Conservation (phyloP, 2,329 filamentous ascomycete genomes). For the Ophiostoma himal-ulmi region DNA sequence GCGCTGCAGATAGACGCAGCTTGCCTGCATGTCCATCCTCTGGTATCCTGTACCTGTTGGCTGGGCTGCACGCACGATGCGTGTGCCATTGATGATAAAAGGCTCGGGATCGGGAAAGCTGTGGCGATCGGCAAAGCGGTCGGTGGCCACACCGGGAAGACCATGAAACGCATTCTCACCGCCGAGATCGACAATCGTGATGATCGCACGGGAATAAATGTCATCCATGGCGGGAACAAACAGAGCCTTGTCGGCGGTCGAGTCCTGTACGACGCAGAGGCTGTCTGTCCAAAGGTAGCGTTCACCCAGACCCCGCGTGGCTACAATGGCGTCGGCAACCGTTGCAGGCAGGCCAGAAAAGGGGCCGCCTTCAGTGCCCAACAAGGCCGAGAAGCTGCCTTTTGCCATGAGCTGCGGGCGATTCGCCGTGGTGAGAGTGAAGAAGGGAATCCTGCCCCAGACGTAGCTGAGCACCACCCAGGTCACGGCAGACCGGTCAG, state of each 20-base stretch:
- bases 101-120: not conserved
- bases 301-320: constrained; percentile 20
- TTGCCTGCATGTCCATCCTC: not conserved
- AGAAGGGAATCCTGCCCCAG: not conserved
- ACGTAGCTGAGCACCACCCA: constrained; percentile 16
- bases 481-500: not conserved
- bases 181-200: constrained; percentile 22
- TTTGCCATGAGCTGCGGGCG: not conserved
- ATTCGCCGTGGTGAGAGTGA: not conserved
- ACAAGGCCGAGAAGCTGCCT: not conserved
- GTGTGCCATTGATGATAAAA: not conserved
- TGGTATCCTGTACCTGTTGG: not conserved
- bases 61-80: not conserved
- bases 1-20: constrained; percentile 10
- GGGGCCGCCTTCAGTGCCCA: not conserved
- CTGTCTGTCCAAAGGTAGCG: constrained; percentile 27
- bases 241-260: constrained; percentile 12
- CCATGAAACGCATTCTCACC: constrained; percentile 9
- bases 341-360: not conserved
- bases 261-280: constrained; percentile 25
- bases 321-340: constrained; percentile 10
- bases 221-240: constrained; percentile 24
- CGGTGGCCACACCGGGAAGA: not conserved
- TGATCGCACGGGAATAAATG: constrained; percentile 23
- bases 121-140: not conserved